These are phyloP conservation scores for Pythium coloratum DNA, from an alignment of 352 stramenopile species.

Conservation along the genomic window DNA sequence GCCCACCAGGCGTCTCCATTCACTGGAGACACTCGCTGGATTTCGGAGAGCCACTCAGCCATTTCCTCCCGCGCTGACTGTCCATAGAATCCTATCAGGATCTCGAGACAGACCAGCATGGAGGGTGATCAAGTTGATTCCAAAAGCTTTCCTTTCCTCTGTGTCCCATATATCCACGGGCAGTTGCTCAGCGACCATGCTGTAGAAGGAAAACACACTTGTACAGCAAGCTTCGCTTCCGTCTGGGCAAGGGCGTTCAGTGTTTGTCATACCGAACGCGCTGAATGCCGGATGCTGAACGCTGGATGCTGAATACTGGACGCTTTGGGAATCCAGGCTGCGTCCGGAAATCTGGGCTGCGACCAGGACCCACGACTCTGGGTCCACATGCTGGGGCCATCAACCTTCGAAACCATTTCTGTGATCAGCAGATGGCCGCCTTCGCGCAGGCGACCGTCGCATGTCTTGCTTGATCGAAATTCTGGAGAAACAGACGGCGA, in stretches of 20 bases:
- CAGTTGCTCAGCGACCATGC: no score
- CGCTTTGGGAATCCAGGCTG: not conserved
- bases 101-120: no score
- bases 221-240: not conserved
- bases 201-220: no score
- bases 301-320: not conserved
- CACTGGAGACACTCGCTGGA: not conserved
- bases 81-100: no score
- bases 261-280: not conserved
- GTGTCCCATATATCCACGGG: no score
- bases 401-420: not conserved
- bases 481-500: conserved; percentile 15
- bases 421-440: not conserved
- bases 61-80: no score
- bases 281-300: not conserved
- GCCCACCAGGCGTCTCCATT: not conserved
- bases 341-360: not conserved
- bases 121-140: no score
- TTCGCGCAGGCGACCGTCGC: conserved; percentile 5
- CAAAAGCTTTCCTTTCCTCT: no score
- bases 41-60: not conserved
- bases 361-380: not conserved
- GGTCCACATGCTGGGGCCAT: not conserved
- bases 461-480: conserved; percentile 18
- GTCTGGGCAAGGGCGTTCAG: not conserved